Conservation (phyloP, 352 stramenopile species). For the Phytophthora podocarpi region DNA sequence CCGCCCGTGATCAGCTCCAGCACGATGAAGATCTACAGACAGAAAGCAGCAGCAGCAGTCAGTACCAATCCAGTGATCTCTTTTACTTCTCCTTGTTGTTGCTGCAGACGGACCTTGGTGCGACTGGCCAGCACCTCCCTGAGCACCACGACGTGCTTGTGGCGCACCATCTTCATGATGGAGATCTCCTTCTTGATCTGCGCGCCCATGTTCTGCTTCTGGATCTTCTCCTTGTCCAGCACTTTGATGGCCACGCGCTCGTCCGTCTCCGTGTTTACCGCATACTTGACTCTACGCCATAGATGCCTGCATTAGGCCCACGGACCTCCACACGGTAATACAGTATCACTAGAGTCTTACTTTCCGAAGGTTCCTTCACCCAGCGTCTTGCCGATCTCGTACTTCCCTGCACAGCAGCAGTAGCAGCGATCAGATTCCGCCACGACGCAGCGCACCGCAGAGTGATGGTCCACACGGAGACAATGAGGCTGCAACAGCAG, state of each 20-base stretch:
- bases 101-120: constrained; percentile 87
- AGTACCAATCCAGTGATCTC: neutral
- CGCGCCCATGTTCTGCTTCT: constrained; percentile 98
- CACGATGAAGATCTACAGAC: constrained; percentile 95
- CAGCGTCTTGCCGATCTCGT: constrained; percentile 96
- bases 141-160: constrained; percentile 89
- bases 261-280: constrained; percentile 95
- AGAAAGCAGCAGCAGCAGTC: neutral
- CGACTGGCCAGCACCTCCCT: constrained; percentile 91
- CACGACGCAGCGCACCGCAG: neutral
- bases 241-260: constrained; percentile 98
- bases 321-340: too few species aligned
- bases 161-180: constrained; percentile 98
- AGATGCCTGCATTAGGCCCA: neutral
- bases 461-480: neutral
- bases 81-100: neutral
- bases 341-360: too few species aligned
- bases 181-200: constrained; percentile 99
- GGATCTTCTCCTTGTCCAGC: constrained; percentile 98
- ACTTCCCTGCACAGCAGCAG: constrained; percentile 87
- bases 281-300: constrained; percentile 89
- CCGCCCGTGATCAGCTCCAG: constrained; percentile 91
- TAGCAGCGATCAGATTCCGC: neutral
- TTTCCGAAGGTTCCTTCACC: constrained; percentile 98
- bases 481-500: neutral